Percentiles rank a stretch among this genome's conserved stretches.
These are phyloP conservation scores for Sporothrix protearum DNA, from an alignment of 2,329 filamentous ascomycete species.

Conservation along the genomic window DNA sequence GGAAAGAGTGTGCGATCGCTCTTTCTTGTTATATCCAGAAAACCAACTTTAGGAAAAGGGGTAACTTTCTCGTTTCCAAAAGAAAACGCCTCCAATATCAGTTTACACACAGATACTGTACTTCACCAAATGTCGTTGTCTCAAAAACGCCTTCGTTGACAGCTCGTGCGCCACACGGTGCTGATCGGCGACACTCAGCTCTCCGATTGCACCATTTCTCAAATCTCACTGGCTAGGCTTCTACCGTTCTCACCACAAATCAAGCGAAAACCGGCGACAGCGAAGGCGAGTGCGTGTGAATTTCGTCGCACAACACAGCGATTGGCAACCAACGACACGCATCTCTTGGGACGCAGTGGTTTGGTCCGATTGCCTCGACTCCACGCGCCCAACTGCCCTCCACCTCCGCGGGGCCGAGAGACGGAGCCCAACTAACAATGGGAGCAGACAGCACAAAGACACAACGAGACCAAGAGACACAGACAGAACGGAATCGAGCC, in stretches of 20 bases:
- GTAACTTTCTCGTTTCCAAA: no score
- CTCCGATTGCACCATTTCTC: background rate
- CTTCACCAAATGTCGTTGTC: background rate
- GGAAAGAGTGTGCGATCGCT: background rate
- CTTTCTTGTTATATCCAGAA: background rate
- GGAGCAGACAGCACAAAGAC: background rate
- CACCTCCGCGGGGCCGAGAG: background rate
- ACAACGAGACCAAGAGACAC: background rate
- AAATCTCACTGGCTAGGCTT: constrained; percentile 3
- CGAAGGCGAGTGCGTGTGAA: background rate
- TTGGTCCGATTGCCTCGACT: background rate
- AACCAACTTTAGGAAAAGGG: background rate
- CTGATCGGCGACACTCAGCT: background rate
- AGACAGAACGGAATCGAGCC: background rate
- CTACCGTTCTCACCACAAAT: background rate
- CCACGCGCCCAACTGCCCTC: background rate
- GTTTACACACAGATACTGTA: background rate
- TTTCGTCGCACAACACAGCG: background rate
- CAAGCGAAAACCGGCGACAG: background rate
- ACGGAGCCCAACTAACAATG: background rate
- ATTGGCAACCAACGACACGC: background rate
- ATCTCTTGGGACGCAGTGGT: background rate
- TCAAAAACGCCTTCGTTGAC: background rate
- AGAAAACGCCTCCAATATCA: background rate
- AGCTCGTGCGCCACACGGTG: background rate